These are phyloP conservation scores for Chalaropsis ovoidea DNA, from an alignment of 2,329 filamentous ascomycete genomes.

Conservation along the genomic window DNA sequence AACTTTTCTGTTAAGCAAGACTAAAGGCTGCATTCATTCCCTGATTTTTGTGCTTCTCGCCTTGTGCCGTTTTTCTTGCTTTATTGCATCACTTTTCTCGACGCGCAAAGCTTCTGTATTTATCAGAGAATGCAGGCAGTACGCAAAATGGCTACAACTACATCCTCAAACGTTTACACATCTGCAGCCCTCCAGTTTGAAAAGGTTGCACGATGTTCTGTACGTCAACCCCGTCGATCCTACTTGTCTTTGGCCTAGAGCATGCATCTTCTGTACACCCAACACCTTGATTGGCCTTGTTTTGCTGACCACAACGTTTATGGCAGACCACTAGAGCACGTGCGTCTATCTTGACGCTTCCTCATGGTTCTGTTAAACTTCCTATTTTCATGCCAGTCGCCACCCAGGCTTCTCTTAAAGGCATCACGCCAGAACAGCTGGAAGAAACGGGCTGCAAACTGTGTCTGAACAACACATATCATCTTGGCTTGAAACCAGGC, in stretches of 20 bases:
- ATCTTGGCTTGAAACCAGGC: conserved; percentile 87
- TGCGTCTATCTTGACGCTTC: conserved; percentile 75
- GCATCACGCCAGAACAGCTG: conserved; percentile 82
- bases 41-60: neutral
- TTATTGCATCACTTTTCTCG: neutral
- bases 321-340: conserved; percentile 82
- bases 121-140: conserved; percentile 19
- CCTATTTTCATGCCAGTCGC: conserved; percentile 98
- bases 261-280: neutral
- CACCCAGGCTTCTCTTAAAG: conserved; percentile 91
- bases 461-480: conserved; percentile 97
- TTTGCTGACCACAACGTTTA: too few relatives aligned
- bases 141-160: conserved; percentile 21
- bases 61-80: neutral
- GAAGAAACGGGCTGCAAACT: conserved; percentile 80
- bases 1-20: neutral
- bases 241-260: neutral
- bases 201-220: conserved; percentile 67
- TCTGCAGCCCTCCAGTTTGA: conserved; percentile 67
- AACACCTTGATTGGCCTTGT: too few relatives aligned
- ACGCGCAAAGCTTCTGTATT: neutral
- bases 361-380: conserved; percentile 81
- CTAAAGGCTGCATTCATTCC: neutral
- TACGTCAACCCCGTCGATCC: conserved; percentile 38
- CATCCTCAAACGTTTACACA: conserved; percentile 38